Evolutionary conservation across 257 asterid species (phyloP), one percentile per base, ranked within the genome.

Genomic region (Jacaranda copaia): DNA sequence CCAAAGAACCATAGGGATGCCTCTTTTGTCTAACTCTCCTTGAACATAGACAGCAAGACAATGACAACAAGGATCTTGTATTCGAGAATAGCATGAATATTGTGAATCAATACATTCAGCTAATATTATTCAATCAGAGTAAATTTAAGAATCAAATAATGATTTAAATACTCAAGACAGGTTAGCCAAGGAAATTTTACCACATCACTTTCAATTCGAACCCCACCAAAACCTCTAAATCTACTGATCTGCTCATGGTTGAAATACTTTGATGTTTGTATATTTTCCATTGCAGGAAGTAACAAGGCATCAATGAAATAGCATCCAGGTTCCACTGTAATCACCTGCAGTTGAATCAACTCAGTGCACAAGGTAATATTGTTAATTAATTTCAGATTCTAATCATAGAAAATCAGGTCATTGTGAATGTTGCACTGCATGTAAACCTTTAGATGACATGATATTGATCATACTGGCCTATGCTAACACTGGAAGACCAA

Each of bases 281-380:
- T 42, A 81, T 76, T 89, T 80, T 87, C 90, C 97, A 93, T 85
- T 48, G 99, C 99, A 73, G 97, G 98, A 82, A 88, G 82, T 79
- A 95, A 82, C 85, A 91, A 81, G 57, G 96, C 93, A 69, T 95
- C 97, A 65, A 95, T 91, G 87, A 95, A 93, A 81, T 95, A 95
- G 78, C 99, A 95, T 62, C 99, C 99, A 46, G 99, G 99, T 75
- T 95, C 99, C 79, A 95, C 99, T 12, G 99, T 95, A 79, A 95
- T 90, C 76, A 95, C 99, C 99, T 95, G 95, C 82, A 84, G 72
- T 66, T 57, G 60, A 82, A 39, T 45, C 72, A 68, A 38, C 39
- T 64, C 66, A 56, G 72, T 51, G 20, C 62, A 85, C 39, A 60
- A 74, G 62, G 70, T 32, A 39, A 56, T 45, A 72, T 38, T n/a